Percentiles rank a stretch among this genome's conserved stretches.
These are phyloP conservation scores for Oryza nivara DNA, from an alignment of 176 grass and related monocot genomes.

Conservation along the genomic window DNA sequence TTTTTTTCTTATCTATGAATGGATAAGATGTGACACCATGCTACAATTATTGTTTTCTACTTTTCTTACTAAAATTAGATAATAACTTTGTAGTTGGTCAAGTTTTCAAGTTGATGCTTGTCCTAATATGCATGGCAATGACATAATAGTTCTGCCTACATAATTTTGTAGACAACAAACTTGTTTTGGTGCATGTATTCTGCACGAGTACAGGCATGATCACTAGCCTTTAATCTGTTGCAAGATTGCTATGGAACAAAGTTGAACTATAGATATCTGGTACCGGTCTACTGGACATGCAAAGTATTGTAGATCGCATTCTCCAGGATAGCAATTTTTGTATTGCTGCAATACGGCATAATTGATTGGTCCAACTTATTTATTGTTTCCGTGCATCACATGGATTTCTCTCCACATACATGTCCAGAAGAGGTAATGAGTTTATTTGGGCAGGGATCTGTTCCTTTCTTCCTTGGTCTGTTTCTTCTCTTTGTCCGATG, in stretches of 20 bases:
- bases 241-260: slow-evolving; percentile 6
- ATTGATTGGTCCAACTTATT: slow-evolving; percentile 12
- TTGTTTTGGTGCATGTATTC: slow-evolving; percentile 5
- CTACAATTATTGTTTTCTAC: slow-evolving; percentile 4
- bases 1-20: slow-evolving; percentile 12
- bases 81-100: slow-evolving; percentile 2
- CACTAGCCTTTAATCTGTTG: background rate
- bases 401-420: slow-evolving; percentile 6
- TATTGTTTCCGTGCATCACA: slow-evolving; percentile 4
- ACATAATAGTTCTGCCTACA: slow-evolving; percentile 29
- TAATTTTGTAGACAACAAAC: slow-evolving; percentile 12
- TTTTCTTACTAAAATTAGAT: background rate
- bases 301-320: slow-evolving; percentile 24
- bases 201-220: slow-evolving; percentile 2
- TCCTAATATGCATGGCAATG: slow-evolving; percentile 17
- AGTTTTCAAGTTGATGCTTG: slow-evolving; percentile 15
- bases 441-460: slow-evolving; percentile 61
- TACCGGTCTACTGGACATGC: background rate
- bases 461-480: slow-evolving; percentile 88
- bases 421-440: slow-evolving; percentile 17
- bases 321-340: background rate
- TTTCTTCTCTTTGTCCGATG: slow-evolving; percentile 95
- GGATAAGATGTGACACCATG: slow-evolving; percentile 32
- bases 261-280: background rate
- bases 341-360: background rate